Percentiles rank a stretch among this genome's conserved stretches.
phyloP scores from a whole-genome alignment of 495 filamentous ascomycete genomes.

The Aspergillus nanangensis region DNA sequence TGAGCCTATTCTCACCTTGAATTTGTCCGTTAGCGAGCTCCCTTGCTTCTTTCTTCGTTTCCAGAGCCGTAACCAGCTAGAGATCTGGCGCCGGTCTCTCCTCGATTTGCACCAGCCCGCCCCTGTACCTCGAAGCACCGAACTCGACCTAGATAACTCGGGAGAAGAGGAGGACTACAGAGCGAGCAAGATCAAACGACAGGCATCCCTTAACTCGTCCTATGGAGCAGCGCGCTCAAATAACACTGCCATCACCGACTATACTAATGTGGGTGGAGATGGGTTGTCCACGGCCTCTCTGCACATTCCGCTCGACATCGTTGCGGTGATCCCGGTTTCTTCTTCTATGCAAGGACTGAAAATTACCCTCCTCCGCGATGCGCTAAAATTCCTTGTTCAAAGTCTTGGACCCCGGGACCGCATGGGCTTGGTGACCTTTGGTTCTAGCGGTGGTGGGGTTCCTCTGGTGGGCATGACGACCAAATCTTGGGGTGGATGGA shows the following conservation, averaged over 20 bases:
- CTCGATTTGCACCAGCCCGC: slow-evolving; percentile 71
- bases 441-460: slow-evolving; percentile 88
- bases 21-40: slow-evolving; percentile 89
- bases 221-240: slow-evolving; percentile 59
- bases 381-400: slow-evolving; percentile 86
- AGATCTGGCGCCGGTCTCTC: slow-evolving; percentile 86
- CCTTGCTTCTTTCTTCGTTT: slow-evolving; percentile 95
- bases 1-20: slow-evolving; percentile 82
- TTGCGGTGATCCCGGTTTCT: slow-evolving; percentile 94
- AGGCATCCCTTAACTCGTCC: slow-evolving; percentile 82
- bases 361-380: slow-evolving; percentile 91
- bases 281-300: slow-evolving; percentile 57
- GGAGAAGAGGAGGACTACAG: slow-evolving; percentile 94
- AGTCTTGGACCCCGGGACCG: slow-evolving; percentile 91
- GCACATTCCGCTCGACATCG: slow-evolving; percentile 92
- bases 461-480: slow-evolving; percentile 97
- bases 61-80: slow-evolving; percentile 77
- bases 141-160: slow-evolving; percentile 74
- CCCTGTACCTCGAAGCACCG: slow-evolving; percentile 56
- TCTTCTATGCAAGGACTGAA: slow-evolving; percentile 99
- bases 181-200: slow-evolving; percentile 63
- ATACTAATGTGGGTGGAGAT: slow-evolving; percentile 59
- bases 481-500: slow-evolving; percentile 90
- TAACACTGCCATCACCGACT: slow-evolving; percentile 47
- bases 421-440: slow-evolving; percentile 97